Conservation (phyloP, 352 stramenopile species). For the Phytophthora boehmeriae region DNA sequence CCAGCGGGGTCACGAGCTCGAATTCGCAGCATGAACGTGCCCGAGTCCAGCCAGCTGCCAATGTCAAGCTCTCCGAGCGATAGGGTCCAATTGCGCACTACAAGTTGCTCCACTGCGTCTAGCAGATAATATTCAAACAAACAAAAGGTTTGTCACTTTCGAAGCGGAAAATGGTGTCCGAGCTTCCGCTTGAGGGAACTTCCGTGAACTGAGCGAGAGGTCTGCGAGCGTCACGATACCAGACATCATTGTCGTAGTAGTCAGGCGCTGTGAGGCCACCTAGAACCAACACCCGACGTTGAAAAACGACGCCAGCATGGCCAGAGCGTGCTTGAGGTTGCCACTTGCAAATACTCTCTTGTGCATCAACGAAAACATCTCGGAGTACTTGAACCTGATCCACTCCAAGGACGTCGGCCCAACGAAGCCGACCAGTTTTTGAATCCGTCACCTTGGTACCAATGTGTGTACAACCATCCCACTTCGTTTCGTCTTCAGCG, state of each 20-base stretch:
- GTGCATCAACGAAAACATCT: conserved; percentile 67
- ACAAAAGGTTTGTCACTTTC: conserved; percentile 86
- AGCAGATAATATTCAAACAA: conserved; percentile 95
- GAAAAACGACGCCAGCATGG: conserved; percentile 71
- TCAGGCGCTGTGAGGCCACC: conserved; percentile 69
- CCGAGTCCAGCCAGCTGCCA: conserved; percentile 68
- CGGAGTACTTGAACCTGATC: conserved; percentile 69
- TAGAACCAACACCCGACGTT: conserved; percentile 77
- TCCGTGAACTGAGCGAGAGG: conserved; percentile 61
- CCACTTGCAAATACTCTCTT: conserved; percentile 72
- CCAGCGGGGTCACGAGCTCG: conserved; percentile 89
- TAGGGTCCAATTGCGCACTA: conserved; percentile 82
- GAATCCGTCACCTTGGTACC: conserved; percentile 45
- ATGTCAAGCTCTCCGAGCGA: conserved; percentile 54
- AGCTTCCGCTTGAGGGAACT: conserved; percentile 51
- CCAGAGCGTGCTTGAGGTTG: conserved; percentile 63
- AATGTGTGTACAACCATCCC: conserved; percentile 69
- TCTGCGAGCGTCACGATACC: conserved; percentile 74
- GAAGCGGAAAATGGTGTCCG: conserved; percentile 90
- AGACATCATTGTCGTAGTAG: conserved; percentile 87
- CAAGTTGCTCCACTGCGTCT: conserved; percentile 81
- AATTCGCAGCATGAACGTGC: conserved; percentile 91
- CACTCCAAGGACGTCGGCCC: conserved; percentile 64
- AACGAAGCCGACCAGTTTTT: conserved; percentile 50
- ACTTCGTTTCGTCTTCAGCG: conserved; percentile 32